Conservation (phyloP, 441 rosid species). For the Metrosideros polymorpha region DNA sequence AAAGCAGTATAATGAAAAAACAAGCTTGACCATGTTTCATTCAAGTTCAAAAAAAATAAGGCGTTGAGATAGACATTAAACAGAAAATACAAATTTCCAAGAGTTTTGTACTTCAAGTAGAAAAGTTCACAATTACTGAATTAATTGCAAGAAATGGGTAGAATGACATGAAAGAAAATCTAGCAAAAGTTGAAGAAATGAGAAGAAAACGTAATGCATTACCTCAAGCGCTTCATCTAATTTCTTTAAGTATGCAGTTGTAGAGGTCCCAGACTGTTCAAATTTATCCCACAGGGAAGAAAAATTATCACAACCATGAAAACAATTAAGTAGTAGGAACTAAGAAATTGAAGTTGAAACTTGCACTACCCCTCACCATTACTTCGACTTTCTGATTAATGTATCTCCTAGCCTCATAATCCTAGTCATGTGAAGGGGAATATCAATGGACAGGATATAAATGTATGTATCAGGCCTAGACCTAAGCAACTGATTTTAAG, state of each 20-base stretch:
- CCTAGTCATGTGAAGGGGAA: slow-evolving; percentile 23
- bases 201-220: background rate
- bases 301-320: background rate
- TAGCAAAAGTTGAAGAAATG: slow-evolving; percentile 4
- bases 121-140: background rate
- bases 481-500: background rate
- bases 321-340: background rate
- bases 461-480: background rate
- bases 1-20: background rate
- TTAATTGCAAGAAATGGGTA: background rate
- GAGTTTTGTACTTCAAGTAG: background rate
- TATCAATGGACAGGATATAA: background rate
- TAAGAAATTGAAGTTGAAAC: background rate
- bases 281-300: background rate
- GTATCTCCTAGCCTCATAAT: slow-evolving; percentile 61
- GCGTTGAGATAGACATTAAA: background rate
- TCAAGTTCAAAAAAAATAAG: background rate
- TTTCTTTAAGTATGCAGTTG: slow-evolving; percentile 58
- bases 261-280: slow-evolving; percentile 73
- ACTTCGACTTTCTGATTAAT: slow-evolving; percentile 83
- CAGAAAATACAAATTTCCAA: background rate
- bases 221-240: slow-evolving; percentile 91
- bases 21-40: background rate
- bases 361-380: slow-evolving; percentile 28
- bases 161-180: background rate